A percentile compares a stretch with the other conserved stretches of the same genome.
Evolutionary conservation across 352 stramenopile genomes (phyloP).

Genomic region (Phytophthora sp.): DNA sequence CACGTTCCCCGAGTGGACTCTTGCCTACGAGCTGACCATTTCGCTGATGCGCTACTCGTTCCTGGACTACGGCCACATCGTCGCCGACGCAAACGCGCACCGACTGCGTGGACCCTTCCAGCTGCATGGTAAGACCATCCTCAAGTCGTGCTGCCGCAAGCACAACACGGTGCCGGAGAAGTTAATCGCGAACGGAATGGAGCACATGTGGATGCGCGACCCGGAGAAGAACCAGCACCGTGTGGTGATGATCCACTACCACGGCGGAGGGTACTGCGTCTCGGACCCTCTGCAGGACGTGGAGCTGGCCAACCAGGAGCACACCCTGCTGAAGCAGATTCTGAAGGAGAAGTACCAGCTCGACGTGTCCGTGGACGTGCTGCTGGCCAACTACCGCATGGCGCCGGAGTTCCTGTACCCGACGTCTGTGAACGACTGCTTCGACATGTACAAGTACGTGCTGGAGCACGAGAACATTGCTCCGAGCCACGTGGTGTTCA

Average conservation of each 20-base stretch:
- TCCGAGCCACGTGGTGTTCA: constrained; percentile 33
- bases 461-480: constrained; percentile 22
- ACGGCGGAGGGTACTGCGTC: constrained; percentile 41
- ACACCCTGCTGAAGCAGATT: constrained; percentile 17
- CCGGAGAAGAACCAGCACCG: constrained; percentile 8
- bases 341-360: constrained; percentile 6
- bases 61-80: constrained; percentile 27
- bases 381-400: constrained; percentile 59
- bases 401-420: constrained; percentile 40
- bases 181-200: constrained; percentile 29
- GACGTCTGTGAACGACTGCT: constrained; percentile 36
- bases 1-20: constrained; percentile 40
- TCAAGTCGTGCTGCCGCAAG: constrained; percentile 10
- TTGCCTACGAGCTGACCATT: constrained; percentile 35
- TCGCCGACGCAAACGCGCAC: constrained; percentile 20
- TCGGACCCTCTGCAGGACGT: constrained; percentile 30
- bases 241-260: constrained; percentile 46
- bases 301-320: constrained; percentile 25
- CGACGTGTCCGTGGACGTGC: constrained; percentile 32
- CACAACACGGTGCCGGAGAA: constrained; percentile 19
- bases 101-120: constrained; percentile 26
- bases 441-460: constrained; percentile 43
- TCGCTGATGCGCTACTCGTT: constrained; percentile 35
- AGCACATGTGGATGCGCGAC: constrained; percentile 45
- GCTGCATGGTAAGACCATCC: constrained; percentile 17